Evolutionary conservation across 108 stramenopile species (phyloP), one percentile per base, ranked within the genome.

Genomic region (Pelagomonas calceolata): DNA sequence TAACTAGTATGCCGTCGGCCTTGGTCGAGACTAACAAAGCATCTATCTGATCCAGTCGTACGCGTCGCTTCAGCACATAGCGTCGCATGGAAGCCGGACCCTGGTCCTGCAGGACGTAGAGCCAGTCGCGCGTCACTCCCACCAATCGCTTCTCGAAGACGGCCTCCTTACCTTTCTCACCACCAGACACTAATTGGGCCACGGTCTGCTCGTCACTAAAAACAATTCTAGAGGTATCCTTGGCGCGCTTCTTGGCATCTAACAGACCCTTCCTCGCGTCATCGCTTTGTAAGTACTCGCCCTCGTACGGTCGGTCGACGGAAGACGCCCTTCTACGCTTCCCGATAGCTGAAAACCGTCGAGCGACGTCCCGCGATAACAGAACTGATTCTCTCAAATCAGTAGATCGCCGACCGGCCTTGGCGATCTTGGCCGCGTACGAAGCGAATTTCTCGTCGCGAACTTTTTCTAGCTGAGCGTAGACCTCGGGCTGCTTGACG

Each of bases 401-500:
- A 5, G 0, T 30, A 64, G 31, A 64, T 12, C 30, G 34, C 34
- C 32, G 63, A 33, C 64, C 32, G 4, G 64, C 64, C 14, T 36
- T 1, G 35, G 63, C 30, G n/a, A 71, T 71, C 64, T 71, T 71
- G 29, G 64, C 29, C 36, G 64, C 70, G 39, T 31, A 65, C 4
- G 4, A 9, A 0, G 32, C 70, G 33, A 64, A 34, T 10, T 26
- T 31, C 29, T 30, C 35, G 12, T 66, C 30, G 5, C 73, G 35
- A 9, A 73, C 39, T 30, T 66, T 66, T 63, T 73, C 73, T 5
- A 73, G 64, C 66, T 34, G 66, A 30, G 68, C 67, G 66, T 67
- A 73, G n/a, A n/a, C 44, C 66, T 73, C 73, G 60, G 73, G 73
- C 32, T 31, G 29, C n/a, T 64, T 51, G 26, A 73, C 63, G 60